Base-by-base conservation (phyloP, 306 rosid species). In the Prinsepia uniflora region DNA sequence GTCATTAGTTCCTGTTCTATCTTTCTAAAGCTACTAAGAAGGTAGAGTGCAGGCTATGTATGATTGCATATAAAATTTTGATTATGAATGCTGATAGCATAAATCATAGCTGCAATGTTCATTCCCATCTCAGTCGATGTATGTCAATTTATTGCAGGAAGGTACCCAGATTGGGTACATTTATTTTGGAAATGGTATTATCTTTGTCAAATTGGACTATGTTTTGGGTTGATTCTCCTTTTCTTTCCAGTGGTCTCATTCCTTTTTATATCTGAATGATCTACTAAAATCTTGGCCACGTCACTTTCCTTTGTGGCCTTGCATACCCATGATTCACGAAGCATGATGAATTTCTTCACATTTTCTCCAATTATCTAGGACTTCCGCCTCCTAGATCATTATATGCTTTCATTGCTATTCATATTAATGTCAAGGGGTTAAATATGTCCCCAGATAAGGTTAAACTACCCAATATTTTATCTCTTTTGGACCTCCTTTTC, bases 111-210 rank as follows among this genome's bases (percentile, higher is more conserved):
- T 49, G 44, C 63, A 65, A 67, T 57, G 72, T 60, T 57, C 80
- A 70, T 72, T 14, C 63, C 47, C 72, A 65, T 82, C 93, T 85
- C 80, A 82, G 84, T 52, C 6, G 8, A 50, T 76, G 54, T 84
- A 53, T 80, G 86, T 87, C 71, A 76, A 78, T 86, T 79, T 87
- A 78, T 83, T 88, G 90, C 96, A 88, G 92, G 96, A 70, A 76
- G 80, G 79, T 85, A 80, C 86, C 53, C 78, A 77, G 81, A 73
- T 84, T 83, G 86, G 86, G 85, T 87, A 84, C 77, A 59, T 81
- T 75, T 79, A 72, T 20, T 86, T 76, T 84, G 92, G 86, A 83
- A 85, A 82, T 84, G 84, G 81, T 80, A 73, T 81, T 84, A 13
- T 75, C 81, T 87, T 67, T 69, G 69, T 84, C 87, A 86, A 85